Percentiles rank a stretch among this genome's conserved stretches.
Evolutionary conservation across 495 filamentous ascomycete genomes (phyloP).

Genomic region (Sporormia fimetaria): DNA sequence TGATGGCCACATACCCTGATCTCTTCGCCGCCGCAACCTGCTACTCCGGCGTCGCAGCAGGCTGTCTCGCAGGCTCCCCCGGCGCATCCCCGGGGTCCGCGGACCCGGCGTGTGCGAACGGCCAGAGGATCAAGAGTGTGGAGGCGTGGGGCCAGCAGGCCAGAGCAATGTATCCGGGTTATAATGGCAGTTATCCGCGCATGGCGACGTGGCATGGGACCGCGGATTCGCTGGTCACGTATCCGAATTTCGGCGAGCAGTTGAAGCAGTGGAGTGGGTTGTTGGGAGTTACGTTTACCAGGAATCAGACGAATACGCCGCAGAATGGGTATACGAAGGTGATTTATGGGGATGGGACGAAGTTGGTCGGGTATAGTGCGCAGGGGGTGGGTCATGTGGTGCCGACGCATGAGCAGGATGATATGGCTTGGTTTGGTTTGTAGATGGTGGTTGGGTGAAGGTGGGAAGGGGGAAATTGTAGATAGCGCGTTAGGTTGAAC

Average conservation of each 20-base stretch:
- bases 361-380: conserved; percentile 8
- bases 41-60: conserved; percentile 11
- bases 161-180: conserved; percentile 8
- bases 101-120: conserved; percentile 8
- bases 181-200: conserved; percentile 9
- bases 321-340: conserved; percentile 6
- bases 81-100: not conserved
- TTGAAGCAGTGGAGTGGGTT: conserved; percentile 13
- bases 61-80: conserved; percentile 9
- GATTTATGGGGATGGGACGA: conserved; percentile 15
- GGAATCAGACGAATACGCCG: conserved; percentile 10
- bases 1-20: conserved; percentile 12
- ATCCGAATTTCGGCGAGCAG: conserved; percentile 3
- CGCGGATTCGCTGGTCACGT: conserved; percentile 4
- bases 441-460: not conserved
- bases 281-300: conserved; percentile 4
- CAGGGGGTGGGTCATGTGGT: conserved; percentile 10
- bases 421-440: conserved; percentile 13
- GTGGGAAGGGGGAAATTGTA: no score
- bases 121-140: conserved; percentile 2
- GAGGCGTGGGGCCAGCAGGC: conserved; percentile 6
- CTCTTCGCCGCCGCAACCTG: conserved; percentile 7
- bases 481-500: no score
- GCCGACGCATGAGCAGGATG: conserved; percentile 6
- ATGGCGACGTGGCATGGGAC: conserved; percentile 7